These are phyloP conservation scores for Geotrichum citri-aurantii DNA, from an alignment of 1,139 yeast species.

Conservation along the genomic window DNA sequence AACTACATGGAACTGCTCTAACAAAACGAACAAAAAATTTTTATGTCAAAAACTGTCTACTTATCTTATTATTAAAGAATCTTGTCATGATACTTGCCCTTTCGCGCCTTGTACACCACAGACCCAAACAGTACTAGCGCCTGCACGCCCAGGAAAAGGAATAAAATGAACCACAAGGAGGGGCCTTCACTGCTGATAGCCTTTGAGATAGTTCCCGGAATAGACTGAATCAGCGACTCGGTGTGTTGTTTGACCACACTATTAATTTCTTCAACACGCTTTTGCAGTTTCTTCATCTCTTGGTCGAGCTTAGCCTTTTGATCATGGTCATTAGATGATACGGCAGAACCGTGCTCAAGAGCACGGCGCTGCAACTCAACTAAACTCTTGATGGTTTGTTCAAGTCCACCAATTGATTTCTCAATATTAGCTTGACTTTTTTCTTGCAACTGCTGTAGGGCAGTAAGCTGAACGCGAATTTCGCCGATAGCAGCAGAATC, in stretches of 20 bases:
- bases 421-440: slow-evolving; percentile 9
- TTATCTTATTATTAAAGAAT: slow-evolving; percentile 20
- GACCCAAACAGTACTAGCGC: slow-evolving; percentile 29
- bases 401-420: slow-evolving; percentile 8
- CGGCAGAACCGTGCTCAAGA: slow-evolving; percentile 13
- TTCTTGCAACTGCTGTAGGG: slow-evolving; percentile 2
- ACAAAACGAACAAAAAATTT: too few relatives aligned
- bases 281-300: slow-evolving; percentile 25
- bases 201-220: slow-evolving; percentile 29
- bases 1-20: too few relatives aligned
- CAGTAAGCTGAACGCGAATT: slow-evolving; percentile 7
- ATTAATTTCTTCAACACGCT: slow-evolving; percentile 25
- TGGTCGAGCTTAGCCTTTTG: slow-evolving; percentile 20
- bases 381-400: slow-evolving; percentile 10
- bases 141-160: slow-evolving; percentile 28
- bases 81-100: slow-evolving; percentile 31
- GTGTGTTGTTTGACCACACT: slow-evolving; percentile 28
- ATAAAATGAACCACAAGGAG: slow-evolving; percentile 28
- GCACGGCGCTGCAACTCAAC: slow-evolving; percentile 14
- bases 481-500: slow-evolving; percentile 6
- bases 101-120: slow-evolving; percentile 28
- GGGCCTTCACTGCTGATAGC: slow-evolving; percentile 32
- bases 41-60: too few relatives aligned
- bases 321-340: slow-evolving; percentile 5
- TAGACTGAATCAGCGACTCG: slow-evolving; percentile 24